These are phyloP conservation scores for Blastocystis sp. DNA, from an alignment of 352 stramenopile species.

Conservation along the genomic window DNA sequence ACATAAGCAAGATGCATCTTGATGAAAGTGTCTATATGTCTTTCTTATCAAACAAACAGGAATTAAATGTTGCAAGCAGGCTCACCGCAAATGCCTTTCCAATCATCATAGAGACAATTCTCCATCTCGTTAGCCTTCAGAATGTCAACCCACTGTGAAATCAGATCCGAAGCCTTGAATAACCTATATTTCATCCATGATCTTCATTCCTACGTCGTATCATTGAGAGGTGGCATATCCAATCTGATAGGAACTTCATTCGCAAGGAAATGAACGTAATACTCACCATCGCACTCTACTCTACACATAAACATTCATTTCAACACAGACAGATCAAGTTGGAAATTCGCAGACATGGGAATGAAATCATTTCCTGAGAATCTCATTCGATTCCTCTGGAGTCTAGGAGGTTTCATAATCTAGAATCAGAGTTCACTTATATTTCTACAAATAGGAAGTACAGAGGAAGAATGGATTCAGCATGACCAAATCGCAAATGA, in stretches of 20 bases:
- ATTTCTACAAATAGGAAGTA: slow-evolving; percentile 4
- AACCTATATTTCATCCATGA: neutral
- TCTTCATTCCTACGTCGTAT: neutral
- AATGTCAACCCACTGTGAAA: neutral
- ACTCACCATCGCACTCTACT: slow-evolving; percentile 12
- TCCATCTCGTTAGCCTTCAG: neutral
- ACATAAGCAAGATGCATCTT: slow-evolving; percentile 1
- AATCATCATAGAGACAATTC: slow-evolving; percentile 15
- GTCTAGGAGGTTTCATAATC: neutral
- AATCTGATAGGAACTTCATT: slow-evolving; percentile 1
- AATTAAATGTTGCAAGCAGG: neutral
- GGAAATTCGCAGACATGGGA: slow-evolving; percentile 39
- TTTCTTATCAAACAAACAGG: slow-evolving; percentile 1
- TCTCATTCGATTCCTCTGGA: neutral
- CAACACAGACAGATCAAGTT: slow-evolving; percentile 20
- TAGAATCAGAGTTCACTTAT: neutral
- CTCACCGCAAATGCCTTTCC: neutral
- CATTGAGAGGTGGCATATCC: neutral
- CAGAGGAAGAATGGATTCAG: slow-evolving; percentile 41
- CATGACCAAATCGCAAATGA: slow-evolving; percentile 45
- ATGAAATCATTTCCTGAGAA: slow-evolving; percentile 24
- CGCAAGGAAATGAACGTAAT: neutral
- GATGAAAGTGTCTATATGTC: neutral
- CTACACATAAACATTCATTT: neutral
- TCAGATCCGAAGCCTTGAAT: neutral